Base-by-base conservation (phyloP, 2,329 filamentous ascomycete species). In the Clarireedia hainanense region DNA sequence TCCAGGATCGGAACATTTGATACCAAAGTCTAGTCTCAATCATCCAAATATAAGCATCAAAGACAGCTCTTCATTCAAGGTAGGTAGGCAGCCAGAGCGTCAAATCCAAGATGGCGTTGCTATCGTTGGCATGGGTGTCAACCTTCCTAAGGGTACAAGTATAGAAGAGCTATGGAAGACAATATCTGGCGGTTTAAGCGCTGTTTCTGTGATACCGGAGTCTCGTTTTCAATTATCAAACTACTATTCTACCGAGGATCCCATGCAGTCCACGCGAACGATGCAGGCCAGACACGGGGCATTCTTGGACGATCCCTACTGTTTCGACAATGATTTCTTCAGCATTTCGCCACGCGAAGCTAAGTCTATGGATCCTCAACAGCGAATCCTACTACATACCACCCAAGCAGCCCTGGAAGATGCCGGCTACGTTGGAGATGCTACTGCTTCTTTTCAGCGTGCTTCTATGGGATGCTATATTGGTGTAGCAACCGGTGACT, bases 361-460 rank as follows among this genome's bases (percentile, higher is more conserved):
- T 4, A 24, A n/a, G 9, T 24, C 20, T 26, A 48, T 48, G 46
- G 46, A 48, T 26, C 46, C 46, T n/a, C 46, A 48, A n/a, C 46
- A 48, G n/a, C 20, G 46, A 27, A 14, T 26, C 10, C 46, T 48
- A 17, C 20, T 48, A n/a, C 23, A 48, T 40, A 56, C 26, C 4
- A 27, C 27, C 10, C 27, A 26, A 26, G 46, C 24, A 12, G 46
- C 46, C n/a, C n/a, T 48, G 20, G 59, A 57, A 20, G 46, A 55
- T 47, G 57, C 61, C 17, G 64, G 64, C 17, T 55, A 61, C 26
- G 30, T 34, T 12, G 30, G 30, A 12, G 30, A 34, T 34, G 10
- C 30, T 34, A 34, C 30, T 4, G 30, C 59, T 27, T 26, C 37
- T 27, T 45, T 50, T 10, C 47, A 50, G 27, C 14, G 37, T 17